Evolutionary conservation across 2,329 filamentous ascomycete species (phyloP).

Genomic region (Colletotrichum truncatum): DNA sequence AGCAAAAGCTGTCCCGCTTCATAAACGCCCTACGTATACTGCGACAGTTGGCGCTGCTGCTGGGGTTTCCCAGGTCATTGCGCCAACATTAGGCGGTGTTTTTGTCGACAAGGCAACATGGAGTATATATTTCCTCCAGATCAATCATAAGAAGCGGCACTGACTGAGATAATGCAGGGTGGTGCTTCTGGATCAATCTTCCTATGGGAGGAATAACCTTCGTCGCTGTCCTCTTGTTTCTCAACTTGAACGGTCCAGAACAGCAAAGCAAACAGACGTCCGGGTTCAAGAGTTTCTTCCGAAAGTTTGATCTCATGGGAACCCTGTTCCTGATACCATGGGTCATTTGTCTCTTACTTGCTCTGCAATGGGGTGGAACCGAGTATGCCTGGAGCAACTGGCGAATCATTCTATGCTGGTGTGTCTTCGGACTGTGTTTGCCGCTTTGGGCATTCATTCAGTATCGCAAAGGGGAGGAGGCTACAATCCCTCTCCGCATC

Average conservation of each 20-base stretch:
- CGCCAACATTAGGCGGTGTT: constrained; percentile 58
- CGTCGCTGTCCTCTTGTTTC: constrained; percentile 47
- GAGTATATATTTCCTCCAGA: too few species aligned
- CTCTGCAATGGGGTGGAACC: neutral
- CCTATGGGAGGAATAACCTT: constrained; percentile 56
- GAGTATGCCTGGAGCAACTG: constrained; percentile 39
- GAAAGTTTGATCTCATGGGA: constrained; percentile 37
- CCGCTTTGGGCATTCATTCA: constrained; percentile 62
- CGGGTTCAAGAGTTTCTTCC: constrained; percentile 39
- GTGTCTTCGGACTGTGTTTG: constrained; percentile 57
- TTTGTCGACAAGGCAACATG: constrained; percentile 59
- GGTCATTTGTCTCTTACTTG: neutral
- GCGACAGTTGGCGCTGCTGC: constrained; percentile 64
- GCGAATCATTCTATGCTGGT: constrained; percentile 58
- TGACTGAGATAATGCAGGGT: constrained; percentile 34
- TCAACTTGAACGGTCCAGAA: constrained; percentile 49
- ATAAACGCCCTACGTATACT: constrained; percentile 61
- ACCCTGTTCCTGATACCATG: neutral
- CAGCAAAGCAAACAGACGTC: constrained; percentile 37
- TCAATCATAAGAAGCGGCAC: too few species aligned
- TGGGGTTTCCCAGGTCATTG: constrained; percentile 60
- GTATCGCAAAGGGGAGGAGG: constrained; percentile 60
- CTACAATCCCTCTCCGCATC: constrained; percentile 58
- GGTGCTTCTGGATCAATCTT: constrained; percentile 58
- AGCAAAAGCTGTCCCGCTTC: constrained; percentile 57